Evolutionary conservation across 2,329 filamentous ascomycete genomes (phyloP).

Genomic region (Pseudopyrenochaeta lycopersici): DNA sequence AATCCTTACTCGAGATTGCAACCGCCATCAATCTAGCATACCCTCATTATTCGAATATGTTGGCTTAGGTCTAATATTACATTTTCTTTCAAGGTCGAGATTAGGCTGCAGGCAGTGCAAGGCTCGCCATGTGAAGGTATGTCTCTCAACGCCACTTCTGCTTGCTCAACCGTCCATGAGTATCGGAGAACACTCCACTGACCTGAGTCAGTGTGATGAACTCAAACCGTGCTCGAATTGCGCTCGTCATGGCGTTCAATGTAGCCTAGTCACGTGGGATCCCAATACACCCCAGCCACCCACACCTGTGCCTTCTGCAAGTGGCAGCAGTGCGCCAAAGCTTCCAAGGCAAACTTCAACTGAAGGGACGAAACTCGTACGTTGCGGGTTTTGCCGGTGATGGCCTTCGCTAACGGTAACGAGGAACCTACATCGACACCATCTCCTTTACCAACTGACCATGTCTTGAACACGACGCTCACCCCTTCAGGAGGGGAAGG

Average conservation of each 20-base stretch:
- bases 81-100: constrained; percentile 22
- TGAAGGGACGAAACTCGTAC: constrained; percentile 27
- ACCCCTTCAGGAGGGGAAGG: constrained; percentile 12
- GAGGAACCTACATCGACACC: constrained; percentile 22
- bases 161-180: neutral
- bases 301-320: constrained; percentile 18
- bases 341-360: constrained; percentile 18
- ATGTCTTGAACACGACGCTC: constrained; percentile 28
- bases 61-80: neutral
- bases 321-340: constrained; percentile 17
- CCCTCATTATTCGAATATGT: neutral
- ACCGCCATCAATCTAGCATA: neutral
- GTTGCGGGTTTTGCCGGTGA: neutral
- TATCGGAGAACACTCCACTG: constrained; percentile 6
- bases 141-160: constrained; percentile 3
- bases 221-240: constrained; percentile 50
- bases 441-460: constrained; percentile 31
- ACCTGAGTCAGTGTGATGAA: constrained; percentile 47
- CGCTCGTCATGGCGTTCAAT: constrained; percentile 47
- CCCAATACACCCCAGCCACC: constrained; percentile 22
- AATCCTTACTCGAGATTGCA: neutral
- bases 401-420: constrained; percentile 1
- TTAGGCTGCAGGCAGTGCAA: constrained; percentile 49
- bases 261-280: constrained; percentile 43
- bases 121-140: constrained; percentile 49